Evolutionary conservation across 768 basidiomycete species (phyloP), one percentile per base, ranked within the genome.

Genomic region (Lactarius trivialis): DNA sequence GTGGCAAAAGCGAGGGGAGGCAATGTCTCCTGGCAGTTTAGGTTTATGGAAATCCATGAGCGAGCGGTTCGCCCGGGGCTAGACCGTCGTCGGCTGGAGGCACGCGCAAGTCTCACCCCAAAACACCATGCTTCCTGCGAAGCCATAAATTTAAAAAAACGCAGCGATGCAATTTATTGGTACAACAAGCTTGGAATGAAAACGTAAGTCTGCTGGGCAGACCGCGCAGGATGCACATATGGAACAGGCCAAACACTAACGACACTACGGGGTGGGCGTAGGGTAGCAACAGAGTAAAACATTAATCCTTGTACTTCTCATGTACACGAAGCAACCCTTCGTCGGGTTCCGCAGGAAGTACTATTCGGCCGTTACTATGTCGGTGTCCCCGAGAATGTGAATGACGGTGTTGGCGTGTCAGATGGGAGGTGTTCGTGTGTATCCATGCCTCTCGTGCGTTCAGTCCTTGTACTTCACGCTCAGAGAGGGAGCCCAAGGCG

Each of bases 371-470:
- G 9, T 41, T 24, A 21, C 58, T 60, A 17, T 60, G 33, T 65
- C 72, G 58, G 55, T 58, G 62, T 48, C 61, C 48, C 26, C 60
- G 67, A 33, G 60, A 62, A 51, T 66, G 70, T 41, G 67, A 60
- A 36, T 65, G 71, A 48, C 68, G 73, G 53, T 58, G 73, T 58
- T 62, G 70, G 65, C 65, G 71, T 60, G 56, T 66, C 21, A 59
- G 71, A 66, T 60, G 71, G 60, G 58, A 28, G 33, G 30, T 45
- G 39, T 41, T 53, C 19, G 59, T 50, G 6, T 75, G 69, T 60
- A 91, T 76, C 89, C 88, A 89, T 11, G 84, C 87, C 68, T 88
- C 87, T 56, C 77, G 82, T 32, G 80, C 78, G 21, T 82, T 76
- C 48, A 85, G 67, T 37, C 79, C 76, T 21, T 76, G 72, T 2